Conservation (phyloP, 2,329 filamentous ascomycete genomes). For the Kalmusia sp. region DNA sequence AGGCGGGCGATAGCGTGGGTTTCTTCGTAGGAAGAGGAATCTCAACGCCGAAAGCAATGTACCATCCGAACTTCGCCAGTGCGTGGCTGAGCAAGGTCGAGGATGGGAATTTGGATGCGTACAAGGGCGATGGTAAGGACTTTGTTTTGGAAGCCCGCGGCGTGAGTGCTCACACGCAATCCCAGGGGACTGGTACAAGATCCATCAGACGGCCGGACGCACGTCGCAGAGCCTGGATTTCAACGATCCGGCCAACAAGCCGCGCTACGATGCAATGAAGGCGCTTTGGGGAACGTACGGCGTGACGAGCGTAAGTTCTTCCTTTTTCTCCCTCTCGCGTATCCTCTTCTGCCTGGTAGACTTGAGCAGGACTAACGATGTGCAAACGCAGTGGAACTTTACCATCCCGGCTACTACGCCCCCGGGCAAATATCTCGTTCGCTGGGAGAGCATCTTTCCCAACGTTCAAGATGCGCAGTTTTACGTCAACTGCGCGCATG, state of each 20-base stretch:
- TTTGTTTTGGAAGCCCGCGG: neutral
- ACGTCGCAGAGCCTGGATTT: constrained; percentile 15
- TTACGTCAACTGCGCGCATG: constrained; percentile 25
- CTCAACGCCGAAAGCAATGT: neutral
- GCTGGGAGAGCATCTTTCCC: constrained; percentile 21
- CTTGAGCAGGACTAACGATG: no score
- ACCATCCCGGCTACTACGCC: constrained; percentile 23
- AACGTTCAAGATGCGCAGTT: constrained; percentile 16
- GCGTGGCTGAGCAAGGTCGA: constrained; percentile 4
- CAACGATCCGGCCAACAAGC: constrained; percentile 1
- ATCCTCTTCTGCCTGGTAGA: neutral
- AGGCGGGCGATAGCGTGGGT: constrained; percentile 15
- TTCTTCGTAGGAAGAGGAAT: constrained; percentile 9
- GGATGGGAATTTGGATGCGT: neutral
- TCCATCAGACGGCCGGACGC: constrained; percentile 7
- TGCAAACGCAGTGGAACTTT: constrained; percentile 22
- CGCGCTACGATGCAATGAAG: constrained; percentile 9
- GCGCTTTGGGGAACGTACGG: constrained; percentile 13
- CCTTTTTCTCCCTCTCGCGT: neutral
- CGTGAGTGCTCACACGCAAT: neutral
- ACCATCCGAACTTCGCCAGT: constrained; percentile 7
- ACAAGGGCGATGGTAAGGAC: constrained; percentile 7
- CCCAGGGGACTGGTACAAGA: constrained; percentile 13
- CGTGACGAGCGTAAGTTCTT: constrained; percentile 10
- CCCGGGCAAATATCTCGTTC: constrained; percentile 22